These are phyloP conservation scores for Incumbomyces lentus DNA, from an alignment of 2,329 filamentous ascomycete genomes.

Conservation along the genomic window DNA sequence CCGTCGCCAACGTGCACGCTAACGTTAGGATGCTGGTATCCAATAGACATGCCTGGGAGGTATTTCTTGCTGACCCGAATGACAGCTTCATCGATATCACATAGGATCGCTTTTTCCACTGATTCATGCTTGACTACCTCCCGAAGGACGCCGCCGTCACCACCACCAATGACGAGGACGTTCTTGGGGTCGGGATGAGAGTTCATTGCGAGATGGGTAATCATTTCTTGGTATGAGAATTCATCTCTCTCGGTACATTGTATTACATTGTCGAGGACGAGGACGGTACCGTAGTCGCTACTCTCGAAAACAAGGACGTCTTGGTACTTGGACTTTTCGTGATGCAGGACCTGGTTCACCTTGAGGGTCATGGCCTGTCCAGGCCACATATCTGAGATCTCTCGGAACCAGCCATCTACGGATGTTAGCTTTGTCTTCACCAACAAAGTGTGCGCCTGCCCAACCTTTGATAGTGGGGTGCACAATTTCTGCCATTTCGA, in stretches of 20 bases:
- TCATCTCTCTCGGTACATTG: constrained; percentile 98
- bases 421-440: background rate
- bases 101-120: constrained; percentile 90
- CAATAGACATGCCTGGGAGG: constrained; percentile 84
- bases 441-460: constrained; percentile 9
- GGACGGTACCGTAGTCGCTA: constrained; percentile 87
- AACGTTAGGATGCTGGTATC: constrained; percentile 88
- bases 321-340: constrained; percentile 99
- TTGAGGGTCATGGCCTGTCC: constrained; percentile 97
- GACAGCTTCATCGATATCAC: constrained; percentile 98
- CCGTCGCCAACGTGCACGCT: constrained; percentile 90
- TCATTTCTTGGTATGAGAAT: constrained; percentile 99
- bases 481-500: constrained; percentile 55
- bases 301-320: constrained; percentile 98
- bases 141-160: constrained; percentile 92
- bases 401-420: constrained; percentile 98
- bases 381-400: constrained; percentile 98
- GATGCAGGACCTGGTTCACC: constrained; percentile 95
- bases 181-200: constrained; percentile 97
- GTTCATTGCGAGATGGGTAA: constrained; percentile 96
- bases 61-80: constrained; percentile 98
- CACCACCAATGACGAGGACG: constrained; percentile 94
- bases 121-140: constrained; percentile 99
- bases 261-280: constrained; percentile 98
- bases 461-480: constrained; percentile 69